phyloP scores from a whole-genome alignment of 2,329 filamentous ascomycete species.

The Monilinia vaccinii-corymbosi region DNA sequence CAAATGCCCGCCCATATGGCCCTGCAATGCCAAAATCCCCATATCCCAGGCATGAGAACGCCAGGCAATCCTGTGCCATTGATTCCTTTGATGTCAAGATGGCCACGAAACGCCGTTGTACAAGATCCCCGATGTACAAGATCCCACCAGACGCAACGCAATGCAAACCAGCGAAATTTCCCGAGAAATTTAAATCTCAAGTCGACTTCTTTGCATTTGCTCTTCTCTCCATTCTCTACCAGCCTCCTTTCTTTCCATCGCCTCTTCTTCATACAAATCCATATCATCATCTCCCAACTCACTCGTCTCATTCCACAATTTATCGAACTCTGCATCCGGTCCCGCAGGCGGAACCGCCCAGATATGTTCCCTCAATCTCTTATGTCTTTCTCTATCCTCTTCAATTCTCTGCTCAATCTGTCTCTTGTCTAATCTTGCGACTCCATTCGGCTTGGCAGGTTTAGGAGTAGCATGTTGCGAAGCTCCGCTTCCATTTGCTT shows the following conservation, averaged over 20 bases:
- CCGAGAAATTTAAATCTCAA: neutral
- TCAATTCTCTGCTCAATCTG: conserved; percentile 95
- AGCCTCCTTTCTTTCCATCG: conserved; percentile 25
- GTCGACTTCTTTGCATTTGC: conserved; percentile 2
- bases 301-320: conserved; percentile 79
- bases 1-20: neutral
- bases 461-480: conserved; percentile 7
- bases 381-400: conserved; percentile 91
- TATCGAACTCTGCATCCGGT: conserved; percentile 54
- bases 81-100: neutral
- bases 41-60: neutral
- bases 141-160: neutral
- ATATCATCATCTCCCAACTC: conserved; percentile 84
- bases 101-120: neutral
- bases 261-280: conserved; percentile 66
- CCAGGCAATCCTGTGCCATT: neutral
- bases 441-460: conserved; percentile 5
- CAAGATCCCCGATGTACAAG: neutral
- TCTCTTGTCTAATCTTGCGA: conserved; percentile 60
- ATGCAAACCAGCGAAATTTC: neutral
- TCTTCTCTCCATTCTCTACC: conserved; percentile 25
- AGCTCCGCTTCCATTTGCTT: conserved; percentile 20
- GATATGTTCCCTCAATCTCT: conserved; percentile 80
- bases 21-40: no score
- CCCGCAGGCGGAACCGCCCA: conserved; percentile 68